Evolutionary conservation across 2,329 filamentous ascomycete species (phyloP).

Genomic region (Arthroderma sp.): DNA sequence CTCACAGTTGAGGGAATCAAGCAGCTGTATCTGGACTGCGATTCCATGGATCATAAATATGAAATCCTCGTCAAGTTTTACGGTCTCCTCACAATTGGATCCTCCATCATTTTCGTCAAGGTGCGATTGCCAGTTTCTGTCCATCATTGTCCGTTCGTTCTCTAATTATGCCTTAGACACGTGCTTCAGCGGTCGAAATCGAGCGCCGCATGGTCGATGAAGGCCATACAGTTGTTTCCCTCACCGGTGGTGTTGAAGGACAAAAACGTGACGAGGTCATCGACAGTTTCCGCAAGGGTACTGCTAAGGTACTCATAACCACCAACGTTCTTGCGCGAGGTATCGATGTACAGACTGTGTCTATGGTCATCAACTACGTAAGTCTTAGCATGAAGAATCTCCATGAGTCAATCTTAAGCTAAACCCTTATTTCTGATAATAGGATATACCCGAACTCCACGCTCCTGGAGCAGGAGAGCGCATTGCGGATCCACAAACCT

Average conservation of each 20-base stretch:
- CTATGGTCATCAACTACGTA: constrained; percentile 95
- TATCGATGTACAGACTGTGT: constrained; percentile 84
- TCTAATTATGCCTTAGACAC: constrained; percentile 45
- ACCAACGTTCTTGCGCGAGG: constrained; percentile 94
- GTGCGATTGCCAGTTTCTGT: constrained; percentile 36
- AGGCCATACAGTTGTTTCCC: constrained; percentile 79
- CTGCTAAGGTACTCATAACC: constrained; percentile 91
- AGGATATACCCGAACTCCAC: constrained; percentile 58
- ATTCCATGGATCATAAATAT: constrained; percentile 71
- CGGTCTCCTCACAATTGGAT: constrained; percentile 88
- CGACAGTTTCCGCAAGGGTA: constrained; percentile 71
- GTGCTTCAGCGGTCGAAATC: constrained; percentile 74
- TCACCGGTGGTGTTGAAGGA: constrained; percentile 82
- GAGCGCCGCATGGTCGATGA: constrained; percentile 74
- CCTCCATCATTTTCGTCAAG: constrained; percentile 95
- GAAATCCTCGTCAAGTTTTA: constrained; percentile 83
- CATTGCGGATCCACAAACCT: constrained; percentile 78
- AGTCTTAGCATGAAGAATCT: constrained; percentile 15
- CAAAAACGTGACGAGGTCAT: constrained; percentile 71
- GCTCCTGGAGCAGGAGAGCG: constrained; percentile 48
- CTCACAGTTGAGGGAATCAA: constrained; percentile 95
- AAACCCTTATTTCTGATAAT: constrained; percentile 3
- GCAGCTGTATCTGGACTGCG: constrained; percentile 93
- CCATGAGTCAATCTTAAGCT: neutral
- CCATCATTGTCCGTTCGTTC: neutral